A percentile compares a stretch with the other conserved stretches of the same genome.
Conservation (phyloP, 345 rosid species). For the Excoecaria agallocha region DNA sequence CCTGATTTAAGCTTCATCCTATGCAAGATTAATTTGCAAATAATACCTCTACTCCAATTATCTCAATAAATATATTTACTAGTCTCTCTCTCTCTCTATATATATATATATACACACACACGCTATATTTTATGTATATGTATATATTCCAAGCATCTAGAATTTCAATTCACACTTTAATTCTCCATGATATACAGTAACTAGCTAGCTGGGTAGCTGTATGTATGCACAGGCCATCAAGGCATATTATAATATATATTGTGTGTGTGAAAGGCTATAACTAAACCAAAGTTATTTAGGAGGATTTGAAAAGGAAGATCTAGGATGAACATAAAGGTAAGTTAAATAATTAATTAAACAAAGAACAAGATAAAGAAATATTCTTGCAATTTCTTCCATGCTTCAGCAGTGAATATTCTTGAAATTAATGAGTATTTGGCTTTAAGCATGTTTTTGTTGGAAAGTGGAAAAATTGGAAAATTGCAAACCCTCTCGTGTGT, state of each 20-base stretch:
- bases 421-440: constrained; percentile 3
- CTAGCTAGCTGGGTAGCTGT: no score
- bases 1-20: no score
- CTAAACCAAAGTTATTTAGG: not conserved
- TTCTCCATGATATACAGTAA: not conserved
- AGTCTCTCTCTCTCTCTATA: no score
- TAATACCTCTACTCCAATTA: no score
- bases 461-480: constrained; percentile 8
- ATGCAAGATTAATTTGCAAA: no score
- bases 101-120: no score
- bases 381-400: not conserved
- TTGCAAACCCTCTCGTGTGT: not conserved
- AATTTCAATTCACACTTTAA: not conserved
- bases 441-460: constrained; percentile 19
- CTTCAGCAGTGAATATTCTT: constrained; percentile 25
- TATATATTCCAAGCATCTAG: not conserved
- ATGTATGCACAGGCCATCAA: not conserved
- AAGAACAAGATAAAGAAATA: not conserved
- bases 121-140: no score
- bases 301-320: not conserved
- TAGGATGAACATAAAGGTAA: not conserved
- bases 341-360: not conserved
- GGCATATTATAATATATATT: no score
- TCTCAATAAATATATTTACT: no score
- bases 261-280: not conserved